These are phyloP conservation scores for Leptographium radiaticola DNA, from an alignment of 2,329 filamentous ascomycete genomes.

Conservation along the genomic window DNA sequence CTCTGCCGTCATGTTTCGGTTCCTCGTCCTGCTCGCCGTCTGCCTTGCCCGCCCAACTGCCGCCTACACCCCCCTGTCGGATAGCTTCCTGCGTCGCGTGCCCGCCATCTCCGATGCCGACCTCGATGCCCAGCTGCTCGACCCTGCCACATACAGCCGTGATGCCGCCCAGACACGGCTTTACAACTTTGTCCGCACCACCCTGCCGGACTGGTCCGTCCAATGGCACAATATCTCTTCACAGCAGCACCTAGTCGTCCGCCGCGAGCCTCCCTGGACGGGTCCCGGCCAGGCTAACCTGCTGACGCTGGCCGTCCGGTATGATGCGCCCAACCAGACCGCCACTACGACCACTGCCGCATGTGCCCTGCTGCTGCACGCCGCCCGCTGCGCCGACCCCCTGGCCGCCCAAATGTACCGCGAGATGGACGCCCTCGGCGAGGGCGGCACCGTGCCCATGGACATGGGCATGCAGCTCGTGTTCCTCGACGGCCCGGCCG, in stretches of 20 bases:
- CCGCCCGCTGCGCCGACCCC: constrained; percentile 55
- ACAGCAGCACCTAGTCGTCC: constrained; percentile 55
- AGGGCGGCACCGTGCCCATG: constrained; percentile 41
- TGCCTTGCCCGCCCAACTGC: constrained; percentile 7
- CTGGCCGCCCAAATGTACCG: constrained; percentile 64
- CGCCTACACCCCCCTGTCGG: constrained; percentile 39
- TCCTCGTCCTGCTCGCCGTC: neutral
- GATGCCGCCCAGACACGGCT: constrained; percentile 57
- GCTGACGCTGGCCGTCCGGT: constrained; percentile 71
- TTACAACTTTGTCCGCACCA: constrained; percentile 51
- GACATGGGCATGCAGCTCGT: constrained; percentile 68
- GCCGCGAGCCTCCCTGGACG: constrained; percentile 67
- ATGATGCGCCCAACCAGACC: constrained; percentile 56
- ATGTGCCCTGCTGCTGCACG: constrained; percentile 73
- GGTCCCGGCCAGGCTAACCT: constrained; percentile 55
- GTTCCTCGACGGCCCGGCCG: constrained; percentile 47
- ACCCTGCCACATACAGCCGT: constrained; percentile 61
- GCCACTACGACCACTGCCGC: constrained; percentile 51
- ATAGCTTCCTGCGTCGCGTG: constrained; percentile 49
- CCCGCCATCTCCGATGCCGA: constrained; percentile 46
- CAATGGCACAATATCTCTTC: constrained; percentile 57
- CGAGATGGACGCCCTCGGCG: constrained; percentile 47
- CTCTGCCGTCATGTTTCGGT: neutral
- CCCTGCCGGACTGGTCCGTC: constrained; percentile 58
- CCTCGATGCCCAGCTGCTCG: constrained; percentile 60